phyloP scores from a whole-genome alignment of 768 basidiomycete species.

The Termitomyces titanicus region DNA sequence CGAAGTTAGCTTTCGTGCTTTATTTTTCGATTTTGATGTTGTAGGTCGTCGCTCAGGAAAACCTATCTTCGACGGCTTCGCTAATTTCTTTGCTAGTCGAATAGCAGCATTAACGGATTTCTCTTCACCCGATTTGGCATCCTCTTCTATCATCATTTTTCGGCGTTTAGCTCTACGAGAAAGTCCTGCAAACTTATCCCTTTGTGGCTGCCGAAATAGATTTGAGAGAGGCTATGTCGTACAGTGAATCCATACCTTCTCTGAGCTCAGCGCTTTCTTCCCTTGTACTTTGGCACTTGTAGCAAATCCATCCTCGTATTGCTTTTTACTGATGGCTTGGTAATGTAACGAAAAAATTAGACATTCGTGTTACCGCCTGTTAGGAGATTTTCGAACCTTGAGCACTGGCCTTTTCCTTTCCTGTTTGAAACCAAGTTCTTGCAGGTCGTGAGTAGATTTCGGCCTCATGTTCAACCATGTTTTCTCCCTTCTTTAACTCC shows the following conservation, averaged over 20 bases:
- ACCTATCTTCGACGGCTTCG: constrained; percentile 74
- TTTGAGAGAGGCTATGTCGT: neutral
- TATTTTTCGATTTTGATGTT: constrained; percentile 30
- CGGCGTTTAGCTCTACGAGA: constrained; percentile 86
- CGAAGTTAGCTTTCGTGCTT: constrained; percentile 29
- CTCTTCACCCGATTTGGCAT: constrained; percentile 56
- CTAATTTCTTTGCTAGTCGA: constrained; percentile 81
- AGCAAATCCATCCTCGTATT: constrained; percentile 59
- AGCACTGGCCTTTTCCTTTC: constrained; percentile 76
- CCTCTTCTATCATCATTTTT: constrained; percentile 82
- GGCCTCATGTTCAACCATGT: constrained; percentile 88
- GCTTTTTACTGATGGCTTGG: constrained; percentile 70
- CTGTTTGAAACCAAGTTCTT: constrained; percentile 97
- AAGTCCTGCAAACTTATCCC: constrained; percentile 77
- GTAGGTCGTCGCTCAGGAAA: constrained; percentile 33
- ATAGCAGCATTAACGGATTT: constrained; percentile 68
- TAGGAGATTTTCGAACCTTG: constrained; percentile 50
- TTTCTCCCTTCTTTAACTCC: constrained; percentile 93
- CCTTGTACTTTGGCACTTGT: constrained; percentile 34
- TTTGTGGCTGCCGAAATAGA: constrained; percentile 50
- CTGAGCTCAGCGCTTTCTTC: constrained; percentile 30
- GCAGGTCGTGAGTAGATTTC: constrained; percentile 94
- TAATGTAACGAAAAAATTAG: neutral
- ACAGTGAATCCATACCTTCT: constrained; percentile 35
- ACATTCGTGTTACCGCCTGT: constrained; percentile 3